phyloP scores from a whole-genome alignment of 306 rosid species.

The Vigna trinervia region DNA sequence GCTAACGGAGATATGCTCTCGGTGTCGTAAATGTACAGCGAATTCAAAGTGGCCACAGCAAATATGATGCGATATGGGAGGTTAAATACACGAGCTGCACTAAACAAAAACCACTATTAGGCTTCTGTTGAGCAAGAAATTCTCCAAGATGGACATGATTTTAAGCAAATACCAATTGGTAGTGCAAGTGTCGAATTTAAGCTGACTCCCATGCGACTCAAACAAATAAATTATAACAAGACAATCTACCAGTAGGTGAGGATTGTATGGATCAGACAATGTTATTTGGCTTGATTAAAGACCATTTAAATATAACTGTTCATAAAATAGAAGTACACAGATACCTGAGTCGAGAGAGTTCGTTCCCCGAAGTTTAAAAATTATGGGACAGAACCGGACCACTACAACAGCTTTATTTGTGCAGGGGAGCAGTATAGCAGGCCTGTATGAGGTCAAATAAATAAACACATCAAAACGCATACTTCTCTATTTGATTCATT shows the following conservation, averaged over 20 bases:
- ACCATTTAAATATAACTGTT: neutral
- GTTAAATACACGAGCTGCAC: constrained; percentile 76
- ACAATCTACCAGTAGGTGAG: neutral
- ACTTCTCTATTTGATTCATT: constrained; percentile 6
- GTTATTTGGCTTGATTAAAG: neutral
- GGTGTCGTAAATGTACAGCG: constrained; percentile 82
- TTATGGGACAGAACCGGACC: constrained; percentile 79
- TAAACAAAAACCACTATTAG: constrained; percentile 40
- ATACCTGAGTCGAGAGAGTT: constrained; percentile 57
- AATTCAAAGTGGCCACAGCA: constrained; percentile 90
- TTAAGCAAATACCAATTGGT: constrained; percentile 17
- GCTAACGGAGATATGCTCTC: constrained; percentile 82
- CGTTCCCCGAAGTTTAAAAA: constrained; percentile 70
- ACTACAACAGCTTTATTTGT: constrained; percentile 87
- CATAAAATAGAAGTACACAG: constrained; percentile 26
- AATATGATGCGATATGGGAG: constrained; percentile 90
- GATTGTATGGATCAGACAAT: neutral
- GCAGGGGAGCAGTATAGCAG: constrained; percentile 89
- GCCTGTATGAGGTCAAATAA: constrained; percentile 64
- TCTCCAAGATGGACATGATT: constrained; percentile 30
- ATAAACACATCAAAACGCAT: constrained; percentile 38
- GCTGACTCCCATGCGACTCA: constrained; percentile 15
- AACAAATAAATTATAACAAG: constrained; percentile 30
- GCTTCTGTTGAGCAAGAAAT: constrained; percentile 15
- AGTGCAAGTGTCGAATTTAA: constrained; percentile 22